These are phyloP conservation scores for Eugenia klotzschiana DNA, from an alignment of 441 rosid species.

Conservation along the genomic window DNA sequence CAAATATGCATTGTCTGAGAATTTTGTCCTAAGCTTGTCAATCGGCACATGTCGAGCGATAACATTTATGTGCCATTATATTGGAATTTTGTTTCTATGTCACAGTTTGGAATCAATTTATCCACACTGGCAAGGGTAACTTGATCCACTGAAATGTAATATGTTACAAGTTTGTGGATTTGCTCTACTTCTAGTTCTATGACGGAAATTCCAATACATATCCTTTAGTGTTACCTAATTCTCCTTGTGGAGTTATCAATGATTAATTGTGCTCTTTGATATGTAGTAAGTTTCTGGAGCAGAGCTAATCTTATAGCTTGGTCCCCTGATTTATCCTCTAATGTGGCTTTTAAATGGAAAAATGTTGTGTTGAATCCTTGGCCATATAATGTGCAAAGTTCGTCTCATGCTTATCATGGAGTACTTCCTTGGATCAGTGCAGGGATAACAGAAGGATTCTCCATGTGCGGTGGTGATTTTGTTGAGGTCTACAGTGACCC, in stretches of 20 bases:
- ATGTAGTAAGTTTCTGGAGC: not conserved
- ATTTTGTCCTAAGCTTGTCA: not conserved
- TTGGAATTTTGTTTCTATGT: not conserved
- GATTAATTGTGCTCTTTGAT: not conserved
- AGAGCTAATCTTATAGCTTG: not conserved
- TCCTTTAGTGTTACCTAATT: not conserved
- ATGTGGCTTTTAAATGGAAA: not conserved
- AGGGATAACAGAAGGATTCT: conserved; percentile 95
- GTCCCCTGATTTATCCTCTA: not conserved
- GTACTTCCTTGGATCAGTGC: conserved; percentile 42
- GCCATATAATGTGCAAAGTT: not conserved
- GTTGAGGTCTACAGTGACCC: conserved; percentile 85
- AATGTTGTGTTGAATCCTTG: not conserved
- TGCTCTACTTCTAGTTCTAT: not conserved
- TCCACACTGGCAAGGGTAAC: not conserved
- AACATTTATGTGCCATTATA: not conserved
- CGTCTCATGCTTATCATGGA: not conserved
- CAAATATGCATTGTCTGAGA: not conserved
- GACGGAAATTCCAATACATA: not conserved
- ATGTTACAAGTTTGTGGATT: not conserved
- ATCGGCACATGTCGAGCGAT: not conserved
- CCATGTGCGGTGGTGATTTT: conserved; percentile 99
- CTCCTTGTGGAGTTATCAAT: not conserved
- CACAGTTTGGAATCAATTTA: not conserved
- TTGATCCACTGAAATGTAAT: not conserved